Base-by-base conservation (phyloP, 805 yeast genomes). In the Saccharomycopsis synnaedendra region DNA sequence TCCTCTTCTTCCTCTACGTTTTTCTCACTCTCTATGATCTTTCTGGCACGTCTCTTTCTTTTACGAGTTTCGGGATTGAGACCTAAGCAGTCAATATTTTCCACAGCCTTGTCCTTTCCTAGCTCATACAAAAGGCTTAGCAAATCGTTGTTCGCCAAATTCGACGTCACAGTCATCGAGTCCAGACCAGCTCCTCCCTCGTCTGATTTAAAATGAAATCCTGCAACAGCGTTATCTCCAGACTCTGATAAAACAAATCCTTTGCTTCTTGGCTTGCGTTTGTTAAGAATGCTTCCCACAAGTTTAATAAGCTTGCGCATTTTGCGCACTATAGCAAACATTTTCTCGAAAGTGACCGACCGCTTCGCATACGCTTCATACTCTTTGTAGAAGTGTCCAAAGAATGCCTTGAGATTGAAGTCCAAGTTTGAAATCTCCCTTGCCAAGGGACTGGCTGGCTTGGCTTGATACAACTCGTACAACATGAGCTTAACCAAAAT, bases 101-200 rank as follows among this genome's bases (percentile, higher is more conserved):
- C 70, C n/a, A 66, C 63, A 1, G 69, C 70, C 45, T 64, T 69
- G 53, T 75, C 78, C 44, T 68, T 67, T 6, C 74, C 80, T 47
- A 76, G 67, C 58, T 78, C 80, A 53, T 77, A 74, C 48, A 71
- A 59, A 41, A 78, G 61, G 37, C 69, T 70, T 49, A 76, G 64
- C 64, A 76, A 74, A 9, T 81, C 79, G 50, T 72, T 71, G n/a
- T 69, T 64, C 40, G 78, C 80, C 11, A 81, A 80, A 32, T 66
- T 70, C 51, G 74, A 64, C n/a, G 59, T 58, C 54, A 67, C 64
- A n/a, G 42, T 39, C 6, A 51, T 39, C 5, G 41, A 46, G 32
- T 35, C 28, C n/a, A 42, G 46, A n/a, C 41, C 44, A 27, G 11
- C 40, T 7, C 10, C 10, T 5, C 11, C 27, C 10, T 29, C 40